phyloP scores from a whole-genome alignment of 345 rosid species.

The Camelina neglecta region DNA sequence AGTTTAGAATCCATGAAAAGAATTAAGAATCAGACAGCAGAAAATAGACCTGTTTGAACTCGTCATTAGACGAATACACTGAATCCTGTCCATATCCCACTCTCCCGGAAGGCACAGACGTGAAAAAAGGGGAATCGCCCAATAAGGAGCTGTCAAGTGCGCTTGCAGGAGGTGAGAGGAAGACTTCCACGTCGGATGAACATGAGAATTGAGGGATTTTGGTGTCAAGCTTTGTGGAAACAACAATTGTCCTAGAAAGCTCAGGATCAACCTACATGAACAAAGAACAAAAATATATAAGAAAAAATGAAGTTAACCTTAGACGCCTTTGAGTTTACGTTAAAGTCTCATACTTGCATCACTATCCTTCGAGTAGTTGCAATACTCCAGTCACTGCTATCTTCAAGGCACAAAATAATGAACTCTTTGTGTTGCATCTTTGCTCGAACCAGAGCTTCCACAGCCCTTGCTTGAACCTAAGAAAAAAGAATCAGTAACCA shows the following conservation, averaged over 20 bases:
- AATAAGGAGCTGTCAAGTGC: constrained; percentile 86
- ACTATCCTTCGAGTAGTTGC: constrained; percentile 90
- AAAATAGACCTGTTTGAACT: constrained; percentile 79
- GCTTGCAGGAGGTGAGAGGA: constrained; percentile 86
- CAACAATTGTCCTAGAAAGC: constrained; percentile 83
- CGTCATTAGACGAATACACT: constrained; percentile 77
- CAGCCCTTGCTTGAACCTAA: constrained; percentile 91
- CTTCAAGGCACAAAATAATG: constrained; percentile 94
- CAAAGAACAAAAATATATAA: constrained; percentile 31
- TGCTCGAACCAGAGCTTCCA: constrained; percentile 84
- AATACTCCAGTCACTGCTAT: constrained; percentile 94
- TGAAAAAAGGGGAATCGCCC: constrained; percentile 90
- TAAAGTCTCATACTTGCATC: constrained; percentile 72
- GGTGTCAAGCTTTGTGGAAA: constrained; percentile 93
- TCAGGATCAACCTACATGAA: constrained; percentile 87
- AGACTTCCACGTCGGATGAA: constrained; percentile 87
- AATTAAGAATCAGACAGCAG: constrained; percentile 22
- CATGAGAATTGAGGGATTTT: constrained; percentile 94
- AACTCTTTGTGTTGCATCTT: constrained; percentile 98
- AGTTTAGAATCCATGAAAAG: constrained; percentile 25
- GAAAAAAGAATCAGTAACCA: constrained; percentile 23
- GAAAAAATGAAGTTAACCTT: background rate
- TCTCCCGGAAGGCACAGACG: constrained; percentile 98
- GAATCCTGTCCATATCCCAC: constrained; percentile 81
- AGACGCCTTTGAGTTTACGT: constrained; percentile 6